Conservation (phyloP, 768 basidiomycete genomes). For the Auricularia sp. region DNA sequence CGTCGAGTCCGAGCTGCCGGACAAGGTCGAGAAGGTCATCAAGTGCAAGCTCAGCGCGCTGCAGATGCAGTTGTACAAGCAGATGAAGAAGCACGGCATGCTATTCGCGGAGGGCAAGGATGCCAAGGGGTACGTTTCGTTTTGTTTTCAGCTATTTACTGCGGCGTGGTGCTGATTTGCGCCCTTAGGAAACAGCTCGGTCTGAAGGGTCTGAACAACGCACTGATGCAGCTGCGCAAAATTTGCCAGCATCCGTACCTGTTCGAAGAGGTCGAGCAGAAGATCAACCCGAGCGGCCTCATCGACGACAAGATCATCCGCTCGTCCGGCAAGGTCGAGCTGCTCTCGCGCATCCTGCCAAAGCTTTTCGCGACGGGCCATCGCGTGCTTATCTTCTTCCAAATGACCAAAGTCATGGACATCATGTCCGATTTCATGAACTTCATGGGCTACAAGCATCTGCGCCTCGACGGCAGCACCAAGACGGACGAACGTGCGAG, state of each 20-base stretch:
- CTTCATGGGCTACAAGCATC: constrained; percentile 75
- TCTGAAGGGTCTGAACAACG: constrained; percentile 86
- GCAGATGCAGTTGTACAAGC: constrained; percentile 88
- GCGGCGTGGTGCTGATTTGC: background rate
- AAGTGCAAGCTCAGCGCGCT: constrained; percentile 91
- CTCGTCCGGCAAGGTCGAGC: constrained; percentile 86
- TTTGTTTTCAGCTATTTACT: constrained; percentile 3
- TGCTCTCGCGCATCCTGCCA: constrained; percentile 83
- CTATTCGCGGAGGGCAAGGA: constrained; percentile 62
- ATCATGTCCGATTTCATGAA: constrained; percentile 95
- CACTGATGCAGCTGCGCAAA: constrained; percentile 96
- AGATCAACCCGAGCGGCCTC: constrained; percentile 71
- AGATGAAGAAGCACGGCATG: constrained; percentile 98
- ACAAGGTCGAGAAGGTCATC: constrained; percentile 97
- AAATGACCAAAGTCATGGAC: constrained; percentile 99
- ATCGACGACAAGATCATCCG: constrained; percentile 82
- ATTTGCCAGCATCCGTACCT: constrained; percentile 97
- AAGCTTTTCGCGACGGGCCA: constrained; percentile 91
- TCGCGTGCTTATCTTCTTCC: constrained; percentile 98
- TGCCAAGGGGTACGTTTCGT: constrained; percentile 51
- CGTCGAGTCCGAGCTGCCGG: constrained; percentile 89
- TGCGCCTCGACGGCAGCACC: constrained; percentile 92
- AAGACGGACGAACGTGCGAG: constrained; percentile 91
- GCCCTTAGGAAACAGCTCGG: constrained; percentile 62
- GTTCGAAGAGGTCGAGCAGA: constrained; percentile 92